Conservation (phyloP, 1,284 basidiomycete genomes). For the Microbotryum lychnidis-dioicae region DNA sequence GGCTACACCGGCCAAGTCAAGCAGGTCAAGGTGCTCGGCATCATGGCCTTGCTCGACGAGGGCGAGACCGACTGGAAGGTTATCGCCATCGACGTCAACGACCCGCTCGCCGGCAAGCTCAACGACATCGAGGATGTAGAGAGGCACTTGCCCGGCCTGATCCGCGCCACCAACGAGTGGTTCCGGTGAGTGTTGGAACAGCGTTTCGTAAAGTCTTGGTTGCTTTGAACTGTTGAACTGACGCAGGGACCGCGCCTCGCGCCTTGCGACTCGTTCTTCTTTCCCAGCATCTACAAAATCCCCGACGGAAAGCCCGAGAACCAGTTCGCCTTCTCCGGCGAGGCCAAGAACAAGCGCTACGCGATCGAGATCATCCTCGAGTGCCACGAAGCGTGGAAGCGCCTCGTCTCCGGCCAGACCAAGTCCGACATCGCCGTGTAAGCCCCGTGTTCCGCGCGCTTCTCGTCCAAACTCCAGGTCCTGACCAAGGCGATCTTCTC, state of each 20-base stretch:
- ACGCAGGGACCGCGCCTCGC: neutral
- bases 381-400: slow-evolving; percentile 97
- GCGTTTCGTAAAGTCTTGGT: too few relatives aligned
- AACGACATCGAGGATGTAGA: slow-evolving; percentile 99
- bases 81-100: slow-evolving; percentile 92
- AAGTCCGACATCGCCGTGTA: slow-evolving; percentile 73
- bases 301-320: slow-evolving; percentile 94
- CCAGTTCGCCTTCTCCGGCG: slow-evolving; percentile 97
- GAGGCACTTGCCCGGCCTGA: slow-evolving; percentile 91
- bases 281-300: slow-evolving; percentile 80
- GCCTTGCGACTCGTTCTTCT: slow-evolving; percentile 15
- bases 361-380: slow-evolving; percentile 98
- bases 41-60: slow-evolving; percentile 98
- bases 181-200: slow-evolving; percentile 56
- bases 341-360: slow-evolving; percentile 96
- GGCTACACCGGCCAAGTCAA: slow-evolving; percentile 97
- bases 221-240: slow-evolving; percentile 1
- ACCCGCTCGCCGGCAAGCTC: slow-evolving; percentile 90
- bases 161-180: slow-evolving; percentile 91
- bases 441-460: slow-evolving; percentile 38
- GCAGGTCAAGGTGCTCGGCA: slow-evolving; percentile 99
- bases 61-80: slow-evolving; percentile 99
- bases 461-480: neutral
- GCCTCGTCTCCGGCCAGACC: slow-evolving; percentile 74
- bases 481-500: neutral